A percentile compares a stretch with the other conserved stretches of the same genome.
phyloP scores from a whole-genome alignment of 2,329 filamentous ascomycete genomes.

The Zymoseptoria crescenta region DNA sequence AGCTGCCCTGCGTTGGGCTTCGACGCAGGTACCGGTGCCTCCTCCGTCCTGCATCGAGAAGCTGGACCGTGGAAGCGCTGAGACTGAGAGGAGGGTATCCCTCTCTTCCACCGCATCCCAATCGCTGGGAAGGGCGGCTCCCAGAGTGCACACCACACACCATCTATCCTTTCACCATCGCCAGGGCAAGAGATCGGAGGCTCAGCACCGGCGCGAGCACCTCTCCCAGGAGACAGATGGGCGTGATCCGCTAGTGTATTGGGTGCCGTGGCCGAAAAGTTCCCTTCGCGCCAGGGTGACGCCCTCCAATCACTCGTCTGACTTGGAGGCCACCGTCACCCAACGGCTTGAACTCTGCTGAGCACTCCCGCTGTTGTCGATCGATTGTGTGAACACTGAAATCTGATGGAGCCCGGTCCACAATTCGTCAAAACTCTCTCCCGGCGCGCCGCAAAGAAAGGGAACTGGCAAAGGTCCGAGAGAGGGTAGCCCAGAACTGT shows the following conservation, averaged over 20 bases:
- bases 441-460: neutral
- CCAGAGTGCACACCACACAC: neutral
- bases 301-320: neutral
- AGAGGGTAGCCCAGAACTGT: neutral
- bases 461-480: neutral
- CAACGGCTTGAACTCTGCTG: neutral
- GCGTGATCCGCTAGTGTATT: neutral
- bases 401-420: neutral
- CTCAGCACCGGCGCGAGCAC: neutral
- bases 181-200: neutral
- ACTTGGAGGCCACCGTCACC: neutral
- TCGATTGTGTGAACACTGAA: too few relatives aligned
- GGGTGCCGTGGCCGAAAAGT: neutral
- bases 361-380: neutral
- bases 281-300: neutral
- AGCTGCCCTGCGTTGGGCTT: neutral
- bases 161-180: neutral
- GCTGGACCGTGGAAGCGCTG: neutral
- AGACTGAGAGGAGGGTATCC: neutral
- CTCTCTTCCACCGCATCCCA: neutral
- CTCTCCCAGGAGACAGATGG: neutral
- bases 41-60: neutral
- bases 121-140: neutral
- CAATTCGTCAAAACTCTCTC: neutral
- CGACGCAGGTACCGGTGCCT: neutral